phyloP scores from a whole-genome alignment of 768 basidiomycete genomes.

The Leccinum aurantiacum region DNA sequence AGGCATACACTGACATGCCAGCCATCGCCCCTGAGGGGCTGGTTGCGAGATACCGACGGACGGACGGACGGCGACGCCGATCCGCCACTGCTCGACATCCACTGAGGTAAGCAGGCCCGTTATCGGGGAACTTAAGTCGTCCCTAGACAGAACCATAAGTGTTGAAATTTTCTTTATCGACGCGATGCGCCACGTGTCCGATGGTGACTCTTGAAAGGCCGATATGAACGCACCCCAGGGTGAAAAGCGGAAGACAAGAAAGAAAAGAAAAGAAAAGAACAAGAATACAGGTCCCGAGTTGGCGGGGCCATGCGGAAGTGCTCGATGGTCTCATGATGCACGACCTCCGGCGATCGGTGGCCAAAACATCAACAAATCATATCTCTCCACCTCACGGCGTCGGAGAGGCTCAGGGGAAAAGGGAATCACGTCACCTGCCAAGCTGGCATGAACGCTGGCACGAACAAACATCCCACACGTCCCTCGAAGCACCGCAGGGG shows the following conservation, averaged over 20 bases:
- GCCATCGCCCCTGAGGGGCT: background rate
- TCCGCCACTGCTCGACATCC: background rate
- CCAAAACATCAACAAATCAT: background rate
- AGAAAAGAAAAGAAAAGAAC: background rate
- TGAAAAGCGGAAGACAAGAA: background rate
- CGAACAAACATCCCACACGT: background rate
- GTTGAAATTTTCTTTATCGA: background rate
- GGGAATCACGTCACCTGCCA: background rate
- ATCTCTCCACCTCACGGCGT: background rate
- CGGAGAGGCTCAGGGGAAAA: background rate
- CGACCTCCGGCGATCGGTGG: background rate
- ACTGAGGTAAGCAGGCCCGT: background rate
- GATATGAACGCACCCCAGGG: background rate
- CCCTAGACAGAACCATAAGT: background rate
- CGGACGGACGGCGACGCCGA: background rate
- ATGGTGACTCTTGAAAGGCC: background rate
- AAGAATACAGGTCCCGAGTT: background rate
- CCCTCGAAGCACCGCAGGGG: background rate
- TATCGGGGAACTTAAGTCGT: background rate
- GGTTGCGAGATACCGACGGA: background rate
- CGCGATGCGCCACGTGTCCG: background rate
- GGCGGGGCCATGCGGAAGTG: background rate
- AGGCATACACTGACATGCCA: background rate
- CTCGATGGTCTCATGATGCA: background rate
- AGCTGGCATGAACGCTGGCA: background rate